Percentiles rank a stretch among this genome's conserved stretches.
Conservation (phyloP, 495 filamentous ascomycete species). For the Pyronema domesticum region DNA sequence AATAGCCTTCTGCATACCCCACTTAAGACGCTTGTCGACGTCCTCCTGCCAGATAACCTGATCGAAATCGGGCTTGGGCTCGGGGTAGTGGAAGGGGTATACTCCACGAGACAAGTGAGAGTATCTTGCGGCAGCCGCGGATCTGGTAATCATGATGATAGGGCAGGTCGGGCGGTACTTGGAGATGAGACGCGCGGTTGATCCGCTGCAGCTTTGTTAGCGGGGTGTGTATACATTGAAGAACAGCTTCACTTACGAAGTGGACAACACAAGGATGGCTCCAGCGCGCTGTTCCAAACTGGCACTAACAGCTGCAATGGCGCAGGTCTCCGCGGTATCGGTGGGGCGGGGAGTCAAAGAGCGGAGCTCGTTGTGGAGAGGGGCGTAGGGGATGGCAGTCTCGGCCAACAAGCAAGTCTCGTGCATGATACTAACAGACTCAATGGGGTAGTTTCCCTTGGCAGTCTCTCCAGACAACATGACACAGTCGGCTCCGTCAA, state of each 20-base stretch:
- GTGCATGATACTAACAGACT: slow-evolving; percentile 93
- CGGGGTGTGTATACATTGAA: not conserved
- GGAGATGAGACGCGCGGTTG: slow-evolving; percentile 42
- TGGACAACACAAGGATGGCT: slow-evolving; percentile 85
- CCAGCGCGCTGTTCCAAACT: slow-evolving; percentile 89
- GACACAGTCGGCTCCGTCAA: slow-evolving; percentile 96
- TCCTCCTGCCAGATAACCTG: slow-evolving; percentile 91
- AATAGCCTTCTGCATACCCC: slow-evolving; percentile 74
- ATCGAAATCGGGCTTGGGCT: slow-evolving; percentile 82
- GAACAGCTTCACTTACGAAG: slow-evolving; percentile 38
- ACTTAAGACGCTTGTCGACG: slow-evolving; percentile 89
- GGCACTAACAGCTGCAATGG: slow-evolving; percentile 89
- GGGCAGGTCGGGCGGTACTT: slow-evolving; percentile 98
- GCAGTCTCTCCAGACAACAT: slow-evolving; percentile 99
- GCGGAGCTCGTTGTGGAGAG: slow-evolving; percentile 87
- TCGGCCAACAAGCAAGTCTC: slow-evolving; percentile 91
- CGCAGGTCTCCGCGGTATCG: slow-evolving; percentile 71
- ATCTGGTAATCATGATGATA: slow-evolving; percentile 40
- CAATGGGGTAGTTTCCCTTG: slow-evolving; percentile 84
- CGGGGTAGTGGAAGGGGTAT: slow-evolving; percentile 87
- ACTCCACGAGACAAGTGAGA: slow-evolving; percentile 94
- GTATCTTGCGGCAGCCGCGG: slow-evolving; percentile 64
- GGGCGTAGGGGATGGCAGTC: slow-evolving; percentile 89
- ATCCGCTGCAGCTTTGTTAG: not conserved
- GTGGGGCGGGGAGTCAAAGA: slow-evolving; percentile 63